Evolutionary conservation across 176 grass and related monocot species (phyloP).

Genomic region (Saccharum spontaneum): DNA sequence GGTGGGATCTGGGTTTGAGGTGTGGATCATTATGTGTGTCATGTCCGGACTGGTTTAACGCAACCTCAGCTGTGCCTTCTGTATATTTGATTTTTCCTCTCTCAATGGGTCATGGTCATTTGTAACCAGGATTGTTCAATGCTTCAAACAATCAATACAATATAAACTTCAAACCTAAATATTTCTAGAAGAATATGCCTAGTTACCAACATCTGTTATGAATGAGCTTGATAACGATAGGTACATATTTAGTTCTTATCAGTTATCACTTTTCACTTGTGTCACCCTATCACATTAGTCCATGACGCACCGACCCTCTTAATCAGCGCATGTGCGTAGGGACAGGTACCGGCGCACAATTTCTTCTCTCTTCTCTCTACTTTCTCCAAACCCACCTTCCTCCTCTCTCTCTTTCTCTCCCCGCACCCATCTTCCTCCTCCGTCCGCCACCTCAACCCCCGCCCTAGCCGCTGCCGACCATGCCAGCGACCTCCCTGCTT

Average conservation of each 20-base stretch:
- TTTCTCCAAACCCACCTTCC: not conserved
- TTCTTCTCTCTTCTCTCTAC: not conserved
- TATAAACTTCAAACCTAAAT: not conserved
- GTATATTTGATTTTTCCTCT: not conserved
- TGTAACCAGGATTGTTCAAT: not conserved
- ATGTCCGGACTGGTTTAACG: not conserved
- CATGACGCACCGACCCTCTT: not conserved
- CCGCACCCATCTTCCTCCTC: too few species aligned
- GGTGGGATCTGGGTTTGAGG: slow-evolving; percentile 5
- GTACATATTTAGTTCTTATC: not conserved
- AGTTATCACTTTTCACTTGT: not conserved
- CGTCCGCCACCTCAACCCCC: not conserved
- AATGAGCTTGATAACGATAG: not conserved
- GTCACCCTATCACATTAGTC: not conserved
- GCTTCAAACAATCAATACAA: not conserved
- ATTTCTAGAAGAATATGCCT: not conserved
- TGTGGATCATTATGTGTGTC: not conserved
- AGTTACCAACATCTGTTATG: not conserved
- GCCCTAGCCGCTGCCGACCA: not conserved
- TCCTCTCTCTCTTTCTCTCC: not conserved
- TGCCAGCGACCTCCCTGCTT: not conserved
- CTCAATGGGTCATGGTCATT: not conserved
- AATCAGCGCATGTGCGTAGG: not conserved
- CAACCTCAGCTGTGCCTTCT: not conserved
- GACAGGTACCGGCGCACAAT: not conserved